phyloP scores from a whole-genome alignment of 1,284 basidiomycete genomes.

The Phylloporus sp. region DNA sequence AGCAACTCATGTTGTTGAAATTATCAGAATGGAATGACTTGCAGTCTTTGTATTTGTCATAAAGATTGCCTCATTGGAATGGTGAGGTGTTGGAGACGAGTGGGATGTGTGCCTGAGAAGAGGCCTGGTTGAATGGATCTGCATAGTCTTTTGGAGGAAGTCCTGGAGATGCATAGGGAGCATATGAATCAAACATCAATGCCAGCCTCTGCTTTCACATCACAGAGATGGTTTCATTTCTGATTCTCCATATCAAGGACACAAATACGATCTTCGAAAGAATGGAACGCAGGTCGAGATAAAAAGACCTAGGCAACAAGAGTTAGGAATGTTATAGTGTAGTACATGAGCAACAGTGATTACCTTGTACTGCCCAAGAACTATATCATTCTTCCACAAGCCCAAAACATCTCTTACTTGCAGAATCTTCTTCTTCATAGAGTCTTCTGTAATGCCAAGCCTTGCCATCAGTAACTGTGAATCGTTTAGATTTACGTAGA shows the following conservation, averaged over 20 bases:
- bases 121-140: constrained; percentile 48
- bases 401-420: constrained; percentile 67
- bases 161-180: constrained; percentile 63
- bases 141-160: constrained; percentile 48
- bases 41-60: constrained; percentile 84
- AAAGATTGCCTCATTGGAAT: constrained; percentile 70
- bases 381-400: constrained; percentile 76
- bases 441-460: constrained; percentile 53
- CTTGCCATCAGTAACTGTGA: constrained; percentile 81
- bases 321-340: too few relatives aligned
- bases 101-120: constrained; percentile 65
- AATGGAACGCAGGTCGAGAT: constrained; percentile 86
- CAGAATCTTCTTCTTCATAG: constrained; percentile 56
- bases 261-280: constrained; percentile 88
- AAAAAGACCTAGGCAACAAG: constrained; percentile 89
- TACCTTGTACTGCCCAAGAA: constrained; percentile 80
- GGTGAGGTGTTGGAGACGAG: constrained; percentile 83
- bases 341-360: too few relatives aligned
- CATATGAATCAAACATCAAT: constrained; percentile 79
- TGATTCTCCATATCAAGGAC: constrained; percentile 84
- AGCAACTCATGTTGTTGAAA: constrained; percentile 73
- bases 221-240: constrained; percentile 73
- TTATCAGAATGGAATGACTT: constrained; percentile 80
- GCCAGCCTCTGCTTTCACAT: constrained; percentile 78
- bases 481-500: constrained; percentile 95